Evolutionary conservation across 495 filamentous ascomycete species (phyloP).

Genomic region (Penicillium chermesinum): DNA sequence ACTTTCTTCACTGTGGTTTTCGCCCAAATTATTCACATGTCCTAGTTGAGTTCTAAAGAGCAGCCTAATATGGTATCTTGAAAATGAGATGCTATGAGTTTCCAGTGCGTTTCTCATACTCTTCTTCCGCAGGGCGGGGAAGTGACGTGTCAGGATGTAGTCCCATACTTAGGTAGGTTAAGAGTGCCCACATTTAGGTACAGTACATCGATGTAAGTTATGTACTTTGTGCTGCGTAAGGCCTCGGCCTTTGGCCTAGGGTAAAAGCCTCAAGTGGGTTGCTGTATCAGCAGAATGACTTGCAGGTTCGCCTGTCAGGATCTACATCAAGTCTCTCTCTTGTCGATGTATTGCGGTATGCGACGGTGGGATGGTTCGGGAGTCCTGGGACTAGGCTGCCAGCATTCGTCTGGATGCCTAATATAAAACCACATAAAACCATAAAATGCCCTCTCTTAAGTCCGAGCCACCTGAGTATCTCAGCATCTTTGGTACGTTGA

Average conservation of each 20-base stretch:
- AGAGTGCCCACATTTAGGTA: conserved; percentile 5
- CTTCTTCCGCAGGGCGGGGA: not conserved
- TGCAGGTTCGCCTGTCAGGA: conserved; percentile 1
- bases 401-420: conserved; percentile 7
- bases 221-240: not conserved
- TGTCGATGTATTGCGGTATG: not conserved
- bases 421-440: not conserved
- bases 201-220: not conserved
- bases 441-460: not conserved
- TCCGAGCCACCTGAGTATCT: not conserved
- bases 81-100: too few relatives aligned
- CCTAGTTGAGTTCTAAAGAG: too few relatives aligned
- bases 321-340: conserved; percentile 4
- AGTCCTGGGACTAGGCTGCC: conserved; percentile 6
- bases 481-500: not conserved
- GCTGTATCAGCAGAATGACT: not conserved
- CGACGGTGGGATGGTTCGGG: not conserved
- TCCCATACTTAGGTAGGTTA: conserved; percentile 24
- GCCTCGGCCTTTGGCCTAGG: not conserved
- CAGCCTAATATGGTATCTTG: too few relatives aligned
- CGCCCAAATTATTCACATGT: too few relatives aligned
- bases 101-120: too few relatives aligned
- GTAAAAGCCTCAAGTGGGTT: not conserved
- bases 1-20: too few relatives aligned
- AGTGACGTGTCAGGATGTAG: conserved; percentile 8